Percentiles rank a stretch among this genome's conserved stretches.
Evolutionary conservation across 1,139 yeast species (phyloP).

Genomic region (Yamadazyma dendronema): DNA sequence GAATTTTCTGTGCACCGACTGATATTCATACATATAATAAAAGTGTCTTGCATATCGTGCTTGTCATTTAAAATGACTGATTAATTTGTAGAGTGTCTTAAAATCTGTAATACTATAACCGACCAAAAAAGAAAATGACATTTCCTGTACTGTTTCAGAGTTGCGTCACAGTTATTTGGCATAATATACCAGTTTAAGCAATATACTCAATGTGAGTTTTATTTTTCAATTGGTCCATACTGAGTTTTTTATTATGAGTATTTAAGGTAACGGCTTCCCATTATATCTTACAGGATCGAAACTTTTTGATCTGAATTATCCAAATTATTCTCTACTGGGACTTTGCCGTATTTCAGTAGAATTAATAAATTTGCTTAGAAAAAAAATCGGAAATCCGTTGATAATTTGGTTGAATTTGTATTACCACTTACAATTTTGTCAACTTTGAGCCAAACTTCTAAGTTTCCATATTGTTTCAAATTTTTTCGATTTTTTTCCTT

Average conservation of each 20-base stretch:
- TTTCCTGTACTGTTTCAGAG: neutral
- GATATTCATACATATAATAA: neutral
- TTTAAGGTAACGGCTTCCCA: neutral
- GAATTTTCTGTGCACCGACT: neutral
- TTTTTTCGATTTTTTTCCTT: neutral
- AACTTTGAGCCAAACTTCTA: neutral
- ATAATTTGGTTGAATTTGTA: neutral
- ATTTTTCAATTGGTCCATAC: neutral
- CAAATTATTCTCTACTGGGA: too few species aligned
- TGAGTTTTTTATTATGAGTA: neutral
- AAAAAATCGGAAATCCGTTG: slow-evolving; percentile 7
- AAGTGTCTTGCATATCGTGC: neutral
- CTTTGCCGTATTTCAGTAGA: too few species aligned
- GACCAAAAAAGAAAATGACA: neutral
- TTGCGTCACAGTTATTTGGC: neutral
- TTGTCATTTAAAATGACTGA: neutral
- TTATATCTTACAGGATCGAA: neutral
- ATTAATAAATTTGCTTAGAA: neutral
- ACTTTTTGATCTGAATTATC: too few species aligned
- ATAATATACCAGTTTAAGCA: neutral
- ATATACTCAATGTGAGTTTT: neutral
- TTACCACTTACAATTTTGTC: neutral
- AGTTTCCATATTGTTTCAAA: neutral
- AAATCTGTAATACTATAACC: too few species aligned
- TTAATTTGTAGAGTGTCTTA: neutral